phyloP scores from a whole-genome alignment of 177 flowering plant species.

The Tripterygium wilfordii region DNA sequence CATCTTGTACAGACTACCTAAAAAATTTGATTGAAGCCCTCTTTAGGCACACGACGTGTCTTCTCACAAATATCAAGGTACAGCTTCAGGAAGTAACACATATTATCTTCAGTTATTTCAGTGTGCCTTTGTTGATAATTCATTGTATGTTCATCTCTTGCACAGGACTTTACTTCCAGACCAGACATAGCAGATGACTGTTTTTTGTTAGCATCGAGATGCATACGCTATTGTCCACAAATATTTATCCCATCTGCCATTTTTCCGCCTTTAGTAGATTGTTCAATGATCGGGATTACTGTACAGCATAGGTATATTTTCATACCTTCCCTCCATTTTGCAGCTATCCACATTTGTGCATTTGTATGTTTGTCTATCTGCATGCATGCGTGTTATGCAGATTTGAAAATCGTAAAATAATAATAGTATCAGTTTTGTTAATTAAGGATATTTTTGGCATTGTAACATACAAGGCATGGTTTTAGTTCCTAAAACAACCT shows the following conservation, averaged over 20 bases:
- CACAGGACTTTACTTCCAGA: constrained; percentile 85
- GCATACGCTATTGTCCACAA: constrained; percentile 95
- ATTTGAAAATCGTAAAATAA: too few relatives aligned
- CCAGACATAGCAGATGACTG: constrained; percentile 99
- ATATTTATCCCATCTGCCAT: constrained; percentile 76
- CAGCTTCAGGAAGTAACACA: constrained; percentile 1
- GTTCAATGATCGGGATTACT: constrained; percentile 87
- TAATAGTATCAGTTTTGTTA: too few relatives aligned
- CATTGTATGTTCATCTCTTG: background rate
- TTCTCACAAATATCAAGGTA: constrained; percentile 80
- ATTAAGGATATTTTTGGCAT: too few relatives aligned
- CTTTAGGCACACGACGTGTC: constrained; percentile 75
- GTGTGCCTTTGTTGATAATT: background rate
- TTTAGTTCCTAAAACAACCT: too few relatives aligned
- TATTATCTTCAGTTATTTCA: background rate
- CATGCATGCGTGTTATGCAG: too few relatives aligned
- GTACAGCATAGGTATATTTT: constrained; percentile 78
- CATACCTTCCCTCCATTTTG: constrained; percentile 9
- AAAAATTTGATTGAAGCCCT: constrained; percentile 75
- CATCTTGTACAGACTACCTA: constrained; percentile 86
- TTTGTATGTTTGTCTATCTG: background rate
- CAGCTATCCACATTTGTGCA: too few relatives aligned
- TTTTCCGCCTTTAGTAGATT: constrained; percentile 78
- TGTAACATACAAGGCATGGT: too few relatives aligned
- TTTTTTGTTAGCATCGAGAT: constrained; percentile 91